phyloP scores from a whole-genome alignment of 2,329 filamentous ascomycete species.

The Colletotrichum endophyticum region DNA sequence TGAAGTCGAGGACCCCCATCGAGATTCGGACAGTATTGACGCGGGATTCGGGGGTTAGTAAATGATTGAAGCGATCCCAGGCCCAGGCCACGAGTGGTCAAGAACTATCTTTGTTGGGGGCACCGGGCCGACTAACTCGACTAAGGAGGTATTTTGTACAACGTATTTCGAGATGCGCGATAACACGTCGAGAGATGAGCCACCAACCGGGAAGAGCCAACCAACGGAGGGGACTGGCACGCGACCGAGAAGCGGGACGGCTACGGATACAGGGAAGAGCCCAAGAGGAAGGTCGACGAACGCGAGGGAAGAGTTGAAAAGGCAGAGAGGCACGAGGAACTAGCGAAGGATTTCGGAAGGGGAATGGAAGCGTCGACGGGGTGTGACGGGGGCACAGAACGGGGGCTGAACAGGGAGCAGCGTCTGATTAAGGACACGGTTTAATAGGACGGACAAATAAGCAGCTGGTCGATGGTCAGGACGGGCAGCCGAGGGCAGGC shows the following conservation, averaged over 20 bases:
- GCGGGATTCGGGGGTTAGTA: neutral
- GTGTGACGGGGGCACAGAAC: neutral
- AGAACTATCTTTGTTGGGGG: neutral
- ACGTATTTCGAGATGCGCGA: neutral
- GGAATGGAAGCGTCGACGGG: neutral
- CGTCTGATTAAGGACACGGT: neutral
- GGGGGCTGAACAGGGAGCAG: slow-evolving; percentile 4
- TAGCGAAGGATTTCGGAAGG: neutral
- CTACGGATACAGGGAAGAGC: neutral
- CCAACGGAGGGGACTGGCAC: neutral
- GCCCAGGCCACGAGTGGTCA: neutral
- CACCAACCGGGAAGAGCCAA: neutral
- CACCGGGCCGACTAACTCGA: slow-evolving; percentile 5
- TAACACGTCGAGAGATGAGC: neutral
- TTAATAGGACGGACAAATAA: slow-evolving; percentile 17
- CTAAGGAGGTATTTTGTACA: slow-evolving; percentile 4
- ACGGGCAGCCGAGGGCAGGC: neutral
- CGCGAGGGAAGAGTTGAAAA: neutral
- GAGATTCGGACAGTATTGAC: slow-evolving; percentile 3
- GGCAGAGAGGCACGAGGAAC: neutral
- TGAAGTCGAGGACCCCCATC: neutral
- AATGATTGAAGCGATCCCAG: neutral
- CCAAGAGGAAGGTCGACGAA: neutral
- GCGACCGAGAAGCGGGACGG: neutral
- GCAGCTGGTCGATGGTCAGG: neutral